These are phyloP conservation scores for Physcia stellaris DNA, from an alignment of 495 filamentous ascomycete genomes.

Conservation along the genomic window DNA sequence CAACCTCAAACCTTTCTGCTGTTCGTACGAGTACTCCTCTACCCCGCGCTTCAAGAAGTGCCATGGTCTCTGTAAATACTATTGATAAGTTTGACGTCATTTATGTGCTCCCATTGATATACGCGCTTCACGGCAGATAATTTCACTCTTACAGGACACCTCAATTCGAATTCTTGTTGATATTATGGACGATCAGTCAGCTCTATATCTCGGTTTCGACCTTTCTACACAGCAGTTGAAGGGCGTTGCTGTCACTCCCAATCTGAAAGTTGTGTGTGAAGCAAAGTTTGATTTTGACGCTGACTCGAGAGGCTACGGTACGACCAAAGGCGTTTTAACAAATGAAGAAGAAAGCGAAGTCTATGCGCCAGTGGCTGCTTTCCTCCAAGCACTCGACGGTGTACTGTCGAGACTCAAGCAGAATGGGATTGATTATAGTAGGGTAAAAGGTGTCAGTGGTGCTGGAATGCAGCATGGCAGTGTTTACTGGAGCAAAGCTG, in stretches of 20 bases:
- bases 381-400: constrained; percentile 81
- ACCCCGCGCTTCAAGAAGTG: too few relatives aligned
- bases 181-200: constrained; percentile 32
- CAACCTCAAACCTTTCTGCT: too few relatives aligned
- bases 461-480: constrained; percentile 96
- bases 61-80: too few relatives aligned
- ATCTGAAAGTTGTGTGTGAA: constrained; percentile 61
- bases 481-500: constrained; percentile 72
- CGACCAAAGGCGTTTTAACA: constrained; percentile 75
- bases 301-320: constrained; percentile 58
- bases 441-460: constrained; percentile 71
- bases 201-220: constrained; percentile 86
- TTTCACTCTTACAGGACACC: too few relatives aligned
- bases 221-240: constrained; percentile 95
- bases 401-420: constrained; percentile 60
- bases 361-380: constrained; percentile 84
- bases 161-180: too few relatives aligned
- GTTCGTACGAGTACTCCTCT: too few relatives aligned
- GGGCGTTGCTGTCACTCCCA: constrained; percentile 69
- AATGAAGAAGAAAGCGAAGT: constrained; percentile 76
- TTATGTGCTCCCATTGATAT: too few relatives aligned
- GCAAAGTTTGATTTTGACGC: constrained; percentile 62
- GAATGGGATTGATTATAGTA: constrained; percentile 59
- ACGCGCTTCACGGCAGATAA: too few relatives aligned
- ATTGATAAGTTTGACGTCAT: too few relatives aligned